phyloP scores from a whole-genome alignment of 2,329 filamentous ascomycete genomes.

The Uncinocarpus reesii region DNA sequence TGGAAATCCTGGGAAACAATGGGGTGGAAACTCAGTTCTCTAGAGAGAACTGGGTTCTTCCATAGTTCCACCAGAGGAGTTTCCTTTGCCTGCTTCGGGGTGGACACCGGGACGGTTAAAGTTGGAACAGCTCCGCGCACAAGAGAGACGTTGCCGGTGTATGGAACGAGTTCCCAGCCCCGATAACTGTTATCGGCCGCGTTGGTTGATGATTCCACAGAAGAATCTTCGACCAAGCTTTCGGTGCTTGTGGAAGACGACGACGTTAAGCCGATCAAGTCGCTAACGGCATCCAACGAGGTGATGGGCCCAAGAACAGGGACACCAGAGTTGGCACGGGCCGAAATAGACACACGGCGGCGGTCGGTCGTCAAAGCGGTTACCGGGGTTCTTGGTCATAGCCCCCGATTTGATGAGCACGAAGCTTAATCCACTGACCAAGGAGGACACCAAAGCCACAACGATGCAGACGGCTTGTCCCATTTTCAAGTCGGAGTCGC shows the following conservation, averaged over 20 bases:
- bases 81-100: not conserved
- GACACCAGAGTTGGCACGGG: not conserved
- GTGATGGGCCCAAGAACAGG: not conserved
- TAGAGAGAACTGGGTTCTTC: not conserved
- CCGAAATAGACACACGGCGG: not conserved
- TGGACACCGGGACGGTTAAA: not conserved
- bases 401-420: not conserved
- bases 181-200: not conserved
- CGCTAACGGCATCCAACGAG: not conserved
- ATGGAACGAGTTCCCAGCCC: slow-evolving; percentile 5
- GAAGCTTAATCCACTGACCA: not conserved
- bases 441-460: slow-evolving; percentile 1
- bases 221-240: not conserved
- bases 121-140: slow-evolving; percentile 1
- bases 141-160: slow-evolving; percentile 2
- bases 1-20: not conserved
- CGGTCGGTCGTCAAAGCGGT: not conserved
- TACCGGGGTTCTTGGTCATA: not conserved
- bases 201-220: not conserved
- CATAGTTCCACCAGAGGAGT: not conserved
- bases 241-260: not conserved
- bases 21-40: not conserved
- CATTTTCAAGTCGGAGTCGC: not conserved
- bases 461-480: not conserved
- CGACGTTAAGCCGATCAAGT: slow-evolving; percentile 1